Conservation (phyloP, 176 grass and related monocot genomes). For the Avena insularis region DNA sequence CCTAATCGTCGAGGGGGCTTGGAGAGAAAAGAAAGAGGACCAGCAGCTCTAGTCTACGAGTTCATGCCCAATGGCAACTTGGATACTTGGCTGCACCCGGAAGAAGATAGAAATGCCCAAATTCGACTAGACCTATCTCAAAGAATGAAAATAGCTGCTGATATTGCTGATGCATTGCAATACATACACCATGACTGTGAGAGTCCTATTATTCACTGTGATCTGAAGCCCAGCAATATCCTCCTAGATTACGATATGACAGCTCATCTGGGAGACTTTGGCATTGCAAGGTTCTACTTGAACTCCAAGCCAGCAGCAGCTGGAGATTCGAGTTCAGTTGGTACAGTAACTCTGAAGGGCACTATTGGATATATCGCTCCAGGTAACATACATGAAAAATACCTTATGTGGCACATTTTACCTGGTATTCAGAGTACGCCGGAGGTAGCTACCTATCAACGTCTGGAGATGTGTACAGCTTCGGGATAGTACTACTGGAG, state of each 20-base stretch:
- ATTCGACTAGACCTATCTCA: slow-evolving; percentile 24
- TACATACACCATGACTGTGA: slow-evolving; percentile 56
- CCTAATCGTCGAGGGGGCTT: no score
- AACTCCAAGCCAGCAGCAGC: neutral
- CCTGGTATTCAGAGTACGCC: slow-evolving; percentile 14
- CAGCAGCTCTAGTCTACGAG: slow-evolving; percentile 46
- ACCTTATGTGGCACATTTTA: neutral
- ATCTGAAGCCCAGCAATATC: slow-evolving; percentile 61
- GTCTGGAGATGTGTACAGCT: slow-evolving; percentile 38
- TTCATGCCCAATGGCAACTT: slow-evolving; percentile 59
- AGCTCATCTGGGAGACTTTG: slow-evolving; percentile 54
- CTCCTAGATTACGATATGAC: slow-evolving; percentile 52
- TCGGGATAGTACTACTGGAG: slow-evolving; percentile 23
- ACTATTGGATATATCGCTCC: slow-evolving; percentile 62
- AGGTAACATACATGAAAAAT: slow-evolving; percentile 34
- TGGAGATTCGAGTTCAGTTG: neutral
- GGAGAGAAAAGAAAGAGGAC: no score
- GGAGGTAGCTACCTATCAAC: neutral
- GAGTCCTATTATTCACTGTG: slow-evolving; percentile 57
- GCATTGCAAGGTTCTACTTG: slow-evolving; percentile 51
- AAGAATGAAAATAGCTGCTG: slow-evolving; percentile 54
- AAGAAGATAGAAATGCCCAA: neutral
- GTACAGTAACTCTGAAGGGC: slow-evolving; percentile 36
- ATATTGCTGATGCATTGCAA: slow-evolving; percentile 49
- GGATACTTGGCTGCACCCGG: slow-evolving; percentile 55